phyloP scores from a whole-genome alignment of 371 early-diverging fungal species.

The Blakeslea trispora region DNA sequence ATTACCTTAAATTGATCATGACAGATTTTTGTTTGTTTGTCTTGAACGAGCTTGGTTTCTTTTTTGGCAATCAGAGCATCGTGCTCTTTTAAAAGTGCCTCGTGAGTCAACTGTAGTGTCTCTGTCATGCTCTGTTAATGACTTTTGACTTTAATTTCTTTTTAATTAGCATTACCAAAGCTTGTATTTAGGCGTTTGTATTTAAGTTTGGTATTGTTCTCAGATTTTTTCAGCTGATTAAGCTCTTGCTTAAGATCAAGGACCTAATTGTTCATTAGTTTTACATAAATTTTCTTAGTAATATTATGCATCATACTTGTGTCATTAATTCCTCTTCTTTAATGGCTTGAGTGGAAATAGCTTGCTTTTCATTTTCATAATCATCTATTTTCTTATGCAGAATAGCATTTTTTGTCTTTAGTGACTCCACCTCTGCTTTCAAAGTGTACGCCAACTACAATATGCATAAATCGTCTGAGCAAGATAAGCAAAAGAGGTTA shows the following conservation, averaged over 20 bases:
- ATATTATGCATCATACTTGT: constrained; percentile 34
- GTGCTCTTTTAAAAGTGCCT: constrained; percentile 20
- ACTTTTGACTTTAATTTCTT: not conserved
- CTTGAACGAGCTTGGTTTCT: not conserved
- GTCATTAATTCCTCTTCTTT: constrained; percentile 33
- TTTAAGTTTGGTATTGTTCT: constrained; percentile 10
- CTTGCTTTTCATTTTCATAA: not conserved
- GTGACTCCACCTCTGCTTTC: constrained; percentile 4
- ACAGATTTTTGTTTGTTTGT: not conserved
- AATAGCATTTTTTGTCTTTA: constrained; percentile 3
- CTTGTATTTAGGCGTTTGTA: constrained; percentile 16
- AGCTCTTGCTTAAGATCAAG: constrained; percentile 24
- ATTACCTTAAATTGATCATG: not conserved
- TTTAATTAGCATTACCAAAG: constrained; percentile 13
- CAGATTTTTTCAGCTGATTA: constrained; percentile 10
- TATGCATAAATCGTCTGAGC: not conserved
- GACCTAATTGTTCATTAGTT: not conserved
- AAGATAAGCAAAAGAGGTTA: not conserved
- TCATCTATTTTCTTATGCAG: not conserved
- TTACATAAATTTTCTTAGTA: not conserved
- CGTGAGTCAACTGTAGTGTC: constrained; percentile 20
- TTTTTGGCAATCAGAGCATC: constrained; percentile 4
- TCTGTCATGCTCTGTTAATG: too few relatives aligned
- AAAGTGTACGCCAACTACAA: constrained; percentile 8
- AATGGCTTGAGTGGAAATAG: not conserved